Evolutionary conservation across 2,329 filamentous ascomycete species (phyloP), one percentile per base, ranked within the genome.

Genomic region (Aspergillus glaucus): DNA sequence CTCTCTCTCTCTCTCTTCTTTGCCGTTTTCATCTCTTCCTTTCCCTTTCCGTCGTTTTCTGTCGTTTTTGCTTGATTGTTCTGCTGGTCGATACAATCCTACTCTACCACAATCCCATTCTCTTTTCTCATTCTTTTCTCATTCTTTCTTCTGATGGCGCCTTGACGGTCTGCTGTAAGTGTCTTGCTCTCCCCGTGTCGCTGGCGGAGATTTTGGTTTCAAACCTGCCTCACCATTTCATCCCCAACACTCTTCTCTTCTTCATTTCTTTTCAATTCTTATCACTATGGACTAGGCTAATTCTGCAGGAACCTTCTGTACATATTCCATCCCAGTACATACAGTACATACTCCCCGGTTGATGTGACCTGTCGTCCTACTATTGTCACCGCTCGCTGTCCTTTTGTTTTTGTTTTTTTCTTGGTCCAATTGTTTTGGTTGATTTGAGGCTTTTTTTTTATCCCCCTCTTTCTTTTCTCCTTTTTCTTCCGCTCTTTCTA

Each of bases 131-230:
- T 28, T 12, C 10, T 10, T 28, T 2, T 4, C 24, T 30, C 42
- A 34, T 47, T 28, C n/a, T 32, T 44, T 45, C 44, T 19, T 60
- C 59, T 57, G 55, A 67, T 67, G 64, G 63, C 64, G 61, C 51
- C 60, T 50, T 61, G 53, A 63, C 55, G 54, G 49, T 52, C 46
- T 46, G 43, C 55, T 55, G 63, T 66, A 64, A 52, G 62, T 63
- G 49, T 51, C 26, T 10, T 30, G 26, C 26, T 12, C 48, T 55
- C 52, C 32, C 34, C 14, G n/a, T 37, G 34, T 37, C 17, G 34
- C 34, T 37, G 17, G n/a, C 9, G 34, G n/a, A 37, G n/a, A 37
- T 37, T 37, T 19, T 37, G 34, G 37, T 40, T 40, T 22, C 37
- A 40, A 37, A 17, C 37, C 17, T 12, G 37, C 19, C 37, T 40